Base-by-base conservation (phyloP, 2,329 filamentous ascomycete species). In the Calonectria honghensis region DNA sequence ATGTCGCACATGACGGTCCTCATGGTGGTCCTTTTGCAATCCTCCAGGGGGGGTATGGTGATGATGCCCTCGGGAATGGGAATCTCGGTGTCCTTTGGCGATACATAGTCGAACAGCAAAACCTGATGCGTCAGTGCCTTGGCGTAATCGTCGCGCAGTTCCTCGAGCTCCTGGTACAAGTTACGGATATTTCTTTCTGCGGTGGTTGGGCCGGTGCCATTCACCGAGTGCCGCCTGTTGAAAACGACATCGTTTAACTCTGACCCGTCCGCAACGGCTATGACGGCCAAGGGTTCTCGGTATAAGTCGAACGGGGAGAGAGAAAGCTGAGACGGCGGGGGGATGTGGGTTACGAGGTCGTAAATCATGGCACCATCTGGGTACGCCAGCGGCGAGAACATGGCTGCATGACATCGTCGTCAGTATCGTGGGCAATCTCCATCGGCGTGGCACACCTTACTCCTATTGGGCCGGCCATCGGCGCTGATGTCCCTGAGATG, bases 321-420 rank as follows among this genome's bases (percentile, higher is more conserved):
- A 27, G 95, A 91, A 54, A 95, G 88, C 82, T 98, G 95, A 39
- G 95, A 95, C 39, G 93, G 90, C n/a, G 94, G 93, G 31, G 95
- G 94, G 70, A 94, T 89, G 81, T 95, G 93, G 75, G 94, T 95
- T 73, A 94, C 93, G 76, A 98, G 90, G 83, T 98, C 94, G 89
- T 97, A 98, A 80, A 98, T 90, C 75, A 98, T 94, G 81, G 93
- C 93, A 75, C 96, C 96, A 79, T 93, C 91, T 14, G 95, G 96
- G 84, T 97, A 98, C 18, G 94, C 95, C 81, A 97, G 88, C 51
- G 96, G 96, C 73, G 95, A 98, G 86, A 98, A 98, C 93, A 97
- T 96, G 85, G 95, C 96, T 98, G 84, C 75, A 69, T 57, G 68
- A 68, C 35, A 39, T 41, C 68, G 31, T 29, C 45, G 74, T 83